Base-by-base conservation (phyloP, 2,329 filamentous ascomycete species). In the Niveomyces coronatus region DNA sequence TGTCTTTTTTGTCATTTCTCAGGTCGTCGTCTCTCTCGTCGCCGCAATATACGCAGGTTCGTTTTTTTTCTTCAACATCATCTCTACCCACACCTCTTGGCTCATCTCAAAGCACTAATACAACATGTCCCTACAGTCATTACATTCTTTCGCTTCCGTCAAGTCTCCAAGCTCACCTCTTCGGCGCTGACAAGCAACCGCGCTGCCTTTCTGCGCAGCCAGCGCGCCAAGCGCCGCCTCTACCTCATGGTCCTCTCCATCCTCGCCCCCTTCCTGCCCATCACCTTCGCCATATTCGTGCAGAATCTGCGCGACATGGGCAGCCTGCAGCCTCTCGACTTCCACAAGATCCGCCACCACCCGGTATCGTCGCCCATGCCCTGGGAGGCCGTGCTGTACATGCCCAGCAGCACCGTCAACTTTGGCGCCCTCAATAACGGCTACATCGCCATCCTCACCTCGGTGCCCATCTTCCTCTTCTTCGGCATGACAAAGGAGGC, bases 401-500 rank as follows among this genome's bases (percentile, higher is more conserved):
- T 65, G 2, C 61, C 65, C 0, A 67, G 63, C 18, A 56, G 55
- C 42, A 36, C 57, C 13, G 46, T 70, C 11, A 48, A 51, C 10
- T 67, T 64, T 35, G 37, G 50, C 2, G 49, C 57, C 34, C 46
- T 71, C 47, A 69, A 71, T 46, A 60, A 62, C 41, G 60, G 58
- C 37, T 77, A 70, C 55, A 60, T 75, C 15, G 45, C 62, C 16
- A 67, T 72, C 37, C 35, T 70, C 3, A 64, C 68, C 3, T 56
- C 62, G 4, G 48, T 69, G 1, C 60, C 65, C 32, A 61, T 76
- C 33, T 68, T 75, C 29, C 29, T 64, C 20, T 74, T 73, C 53
- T 77, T 76, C 39, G 73, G 74, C 31, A 64, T 64, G 41, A 73
- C 68, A n/a, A 62, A 61, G 18, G 71, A 76, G 20, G 68, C 69